A percentile compares a stretch with the other conserved stretches of the same genome.
These are phyloP conservation scores for Leavenworthia alabamica DNA, from an alignment of 345 rosid species.

Conservation along the genomic window DNA sequence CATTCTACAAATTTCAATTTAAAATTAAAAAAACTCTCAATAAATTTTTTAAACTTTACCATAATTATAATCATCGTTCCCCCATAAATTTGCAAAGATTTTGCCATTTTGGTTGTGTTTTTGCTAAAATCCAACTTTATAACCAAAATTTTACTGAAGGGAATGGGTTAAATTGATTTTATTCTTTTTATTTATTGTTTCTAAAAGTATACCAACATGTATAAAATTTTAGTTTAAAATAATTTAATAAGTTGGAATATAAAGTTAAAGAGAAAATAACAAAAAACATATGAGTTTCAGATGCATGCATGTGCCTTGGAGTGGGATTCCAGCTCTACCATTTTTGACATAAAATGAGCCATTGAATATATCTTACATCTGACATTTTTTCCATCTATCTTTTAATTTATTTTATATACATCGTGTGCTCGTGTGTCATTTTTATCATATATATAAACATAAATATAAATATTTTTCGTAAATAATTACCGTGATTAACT, in stretches of 20 bases:
- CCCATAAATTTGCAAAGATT: too few relatives aligned
- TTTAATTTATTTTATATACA: slow-evolving; percentile 16
- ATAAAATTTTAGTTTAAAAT: slow-evolving; percentile 24
- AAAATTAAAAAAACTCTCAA: too few relatives aligned
- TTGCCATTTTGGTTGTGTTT: too few relatives aligned
- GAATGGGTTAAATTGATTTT: slow-evolving; percentile 15
- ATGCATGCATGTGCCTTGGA: slow-evolving; percentile 56
- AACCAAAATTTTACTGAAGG: not conserved
- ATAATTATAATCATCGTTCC: too few relatives aligned
- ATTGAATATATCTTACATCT: slow-evolving; percentile 35
- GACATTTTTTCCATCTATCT: slow-evolving; percentile 16
- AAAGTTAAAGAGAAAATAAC: slow-evolving; percentile 6
- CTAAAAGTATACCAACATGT: not conserved
- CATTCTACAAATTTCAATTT: too few relatives aligned
- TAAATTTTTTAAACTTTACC: too few relatives aligned
- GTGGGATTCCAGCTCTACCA: slow-evolving; percentile 69
- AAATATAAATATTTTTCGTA: not conserved
- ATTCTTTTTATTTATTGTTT: too few relatives aligned
- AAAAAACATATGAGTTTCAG: slow-evolving; percentile 19
- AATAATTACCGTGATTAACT: not conserved
- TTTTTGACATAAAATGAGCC: too few relatives aligned
- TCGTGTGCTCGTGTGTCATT: slow-evolving; percentile 32
- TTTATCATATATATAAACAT: not conserved
- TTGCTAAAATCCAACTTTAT: too few relatives aligned
- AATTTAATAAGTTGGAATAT: slow-evolving; percentile 33